Evolutionary conservation across 139 green algal species (phyloP), one percentile per base, ranked within the genome.

Genomic region (Chlorella vulgaris): DNA sequence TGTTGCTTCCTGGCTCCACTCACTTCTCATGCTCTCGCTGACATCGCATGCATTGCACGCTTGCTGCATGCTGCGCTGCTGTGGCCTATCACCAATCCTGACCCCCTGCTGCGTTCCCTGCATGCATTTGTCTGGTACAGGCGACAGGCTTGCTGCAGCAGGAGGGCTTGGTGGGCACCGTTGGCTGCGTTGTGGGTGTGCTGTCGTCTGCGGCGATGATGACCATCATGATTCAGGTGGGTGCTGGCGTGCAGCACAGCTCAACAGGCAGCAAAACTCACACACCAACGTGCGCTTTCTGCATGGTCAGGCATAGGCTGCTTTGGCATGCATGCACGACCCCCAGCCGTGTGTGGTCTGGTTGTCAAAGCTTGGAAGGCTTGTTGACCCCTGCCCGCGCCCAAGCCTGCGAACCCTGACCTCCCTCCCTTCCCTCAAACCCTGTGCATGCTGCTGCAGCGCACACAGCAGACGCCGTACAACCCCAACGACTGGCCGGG

Each of bases 401-500:
- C 60, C 35, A 36, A n/a, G n/a, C n/a, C n/a, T n/a, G n/a, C n/a
- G n/a, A n/a, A n/a, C n/a, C n/a, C n/a, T n/a, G n/a, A n/a, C n/a
- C n/a, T n/a, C n/a, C n/a, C n/a, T n/a, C n/a, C n/a, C n/a, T n/a
- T n/a, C n/a, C n/a, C n/a, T n/a, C n/a, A n/a, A n/a, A n/a, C n/a
- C n/a, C n/a, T n/a, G n/a, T n/a, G n/a, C n/a, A 10, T 21, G 7
- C 19, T 35, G 8, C 74, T 55, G 51, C 33, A 79, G 39, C 26
- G 38, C 19, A 5, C 26, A 1, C 35, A 62, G 68, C 35, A 60
- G 43, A 88, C 84, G 0, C 69, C 69, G 24, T 85, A 80, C 33
- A 84, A 92, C 58, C 75, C 85, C 15, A 29, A 79, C 0, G 88
- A 93, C 71, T 94, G 90, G 90, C 91, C 91, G 1, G 91, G 91